These are phyloP conservation scores for Stipa capillata DNA, from an alignment of 176 grass and related monocot species.

Conservation along the genomic window DNA sequence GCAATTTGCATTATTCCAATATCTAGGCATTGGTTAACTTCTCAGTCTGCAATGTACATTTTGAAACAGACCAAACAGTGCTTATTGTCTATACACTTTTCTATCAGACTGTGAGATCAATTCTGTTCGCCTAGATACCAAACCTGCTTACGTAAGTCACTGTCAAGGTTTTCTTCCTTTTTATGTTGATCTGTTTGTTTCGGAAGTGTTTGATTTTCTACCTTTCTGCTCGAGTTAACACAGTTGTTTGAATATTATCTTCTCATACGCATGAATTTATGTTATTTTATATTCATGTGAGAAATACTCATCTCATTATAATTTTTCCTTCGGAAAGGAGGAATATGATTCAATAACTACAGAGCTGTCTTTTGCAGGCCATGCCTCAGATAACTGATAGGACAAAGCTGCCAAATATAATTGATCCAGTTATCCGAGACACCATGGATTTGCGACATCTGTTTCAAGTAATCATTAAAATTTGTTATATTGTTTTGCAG, in stretches of 20 bases:
- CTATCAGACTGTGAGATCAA: no score
- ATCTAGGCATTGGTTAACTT: no score
- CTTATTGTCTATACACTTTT: neutral
- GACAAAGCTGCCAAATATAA: conserved; percentile 65
- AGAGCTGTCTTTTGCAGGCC: conserved; percentile 34
- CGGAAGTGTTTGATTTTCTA: neutral
- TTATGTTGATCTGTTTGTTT: neutral
- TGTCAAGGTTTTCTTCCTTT: no score
- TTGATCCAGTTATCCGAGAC: conserved; percentile 60
- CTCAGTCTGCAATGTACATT: no score
- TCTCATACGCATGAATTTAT: neutral
- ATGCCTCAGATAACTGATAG: conserved; percentile 80
- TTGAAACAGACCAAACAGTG: no score
- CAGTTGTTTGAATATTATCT: neutral
- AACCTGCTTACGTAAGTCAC: no score
- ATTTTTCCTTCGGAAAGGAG: neutral
- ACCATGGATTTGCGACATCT: conserved; percentile 79
- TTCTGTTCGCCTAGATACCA: no score
- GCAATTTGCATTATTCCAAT: no score
- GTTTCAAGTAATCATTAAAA: conserved; percentile 43
- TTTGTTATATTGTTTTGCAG: neutral
- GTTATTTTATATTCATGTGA: neutral
- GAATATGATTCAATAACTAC: neutral
- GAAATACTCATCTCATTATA: neutral
- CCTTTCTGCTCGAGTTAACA: neutral